Evolutionary conservation across 2,329 filamentous ascomycete species (phyloP), one percentile per base, ranked within the genome.

Genomic region (Colletotrichum costaricense): DNA sequence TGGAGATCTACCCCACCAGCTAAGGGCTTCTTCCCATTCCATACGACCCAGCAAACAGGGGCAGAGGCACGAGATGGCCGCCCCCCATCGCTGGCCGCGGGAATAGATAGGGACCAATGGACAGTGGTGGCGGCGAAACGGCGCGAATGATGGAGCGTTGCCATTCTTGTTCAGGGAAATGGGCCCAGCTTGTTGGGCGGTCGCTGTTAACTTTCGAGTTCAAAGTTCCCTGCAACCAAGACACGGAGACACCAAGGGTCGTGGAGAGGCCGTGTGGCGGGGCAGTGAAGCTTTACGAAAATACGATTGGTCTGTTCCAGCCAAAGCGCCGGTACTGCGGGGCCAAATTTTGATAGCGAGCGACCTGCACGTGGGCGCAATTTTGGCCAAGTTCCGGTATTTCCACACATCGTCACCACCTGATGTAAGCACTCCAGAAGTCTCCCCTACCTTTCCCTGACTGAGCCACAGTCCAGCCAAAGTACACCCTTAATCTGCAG

Each of bases 211-310:
- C 65, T 60, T 69, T 62, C 9, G 16, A 46, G 35, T 42, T 42
- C 38, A 42, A 5, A 42, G 38, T 35, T 35, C 46, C 62, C 28
- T 35, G 62, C 59, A 11, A 52, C 42, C 59, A 63, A 64, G 62
- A 64, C 62, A 72, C 54, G 28, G 55, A 56, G 56, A 63, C n/a
- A 49, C 22, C 69, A 60, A 59, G 70, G 70, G 70, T 73, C 24
- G 60, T 65, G 55, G 56, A 65, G 59, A 65, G 70, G 22, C 70
- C 71, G 56, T 73, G 60, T 73, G 71, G 71, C 71, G 71, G 71
- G 71, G 71, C 71, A 66, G 35, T 14, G 57, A 66, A 62, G 60
- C 55, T 42, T 28, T 24, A 28, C 22, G 56, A 55, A 35, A 24
- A 73, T 33, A 58, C 56, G 56, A 73, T 73, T 73, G 71, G 67